Evolutionary conservation across 2,329 filamentous ascomycete species (phyloP), one percentile per base, ranked within the genome.

Genomic region (Endoconidiophora polonica): DNA sequence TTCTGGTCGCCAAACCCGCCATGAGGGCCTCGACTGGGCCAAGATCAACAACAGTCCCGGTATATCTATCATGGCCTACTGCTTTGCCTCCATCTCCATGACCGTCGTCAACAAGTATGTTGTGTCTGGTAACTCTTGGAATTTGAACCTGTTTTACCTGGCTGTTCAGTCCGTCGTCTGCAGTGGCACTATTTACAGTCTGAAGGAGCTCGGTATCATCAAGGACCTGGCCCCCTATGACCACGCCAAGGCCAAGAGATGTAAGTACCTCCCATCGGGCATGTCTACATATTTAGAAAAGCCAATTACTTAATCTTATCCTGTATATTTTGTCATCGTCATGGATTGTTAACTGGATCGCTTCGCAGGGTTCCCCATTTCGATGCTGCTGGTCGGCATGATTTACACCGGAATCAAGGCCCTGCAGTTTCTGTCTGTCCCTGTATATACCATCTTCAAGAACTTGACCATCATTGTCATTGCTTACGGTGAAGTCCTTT

Each of bases 71-170:
- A 62, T 94, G 56, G 79, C 85, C 45, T 98, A 98, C 72, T 98
- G 91, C 66, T 72, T 83, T 60, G 86, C 90, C 48, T 95, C 88
- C n/a, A 98, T 98, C 62, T 77, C 90, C 65, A 98, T 98, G 91
- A 98, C 91, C 5, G 85, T 95, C n/a, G 91, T 93, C 65, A 98
- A 98, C 71, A 98, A 98, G 73, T 98, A 93, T 65, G 88, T 95
- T 55, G 78, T 98, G 44, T 95, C 86, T 5, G 91, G 91, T 54
- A 74, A 76, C 47, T 77, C 82, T 57, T 98, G 93, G 77, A 98
- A 98, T 68, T 69, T 98, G 60, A 94, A 94, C 68, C 94, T 96
- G 67, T 86, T 98, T 68, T 83, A 95, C 59, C 77, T 98, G 54
- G 82, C 79, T 54, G 75, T 96, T 54, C 91, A 96, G 80, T 86